phyloP scores from a whole-genome alignment of 495 filamentous ascomycete species.

The Penicillium tannophilum region DNA sequence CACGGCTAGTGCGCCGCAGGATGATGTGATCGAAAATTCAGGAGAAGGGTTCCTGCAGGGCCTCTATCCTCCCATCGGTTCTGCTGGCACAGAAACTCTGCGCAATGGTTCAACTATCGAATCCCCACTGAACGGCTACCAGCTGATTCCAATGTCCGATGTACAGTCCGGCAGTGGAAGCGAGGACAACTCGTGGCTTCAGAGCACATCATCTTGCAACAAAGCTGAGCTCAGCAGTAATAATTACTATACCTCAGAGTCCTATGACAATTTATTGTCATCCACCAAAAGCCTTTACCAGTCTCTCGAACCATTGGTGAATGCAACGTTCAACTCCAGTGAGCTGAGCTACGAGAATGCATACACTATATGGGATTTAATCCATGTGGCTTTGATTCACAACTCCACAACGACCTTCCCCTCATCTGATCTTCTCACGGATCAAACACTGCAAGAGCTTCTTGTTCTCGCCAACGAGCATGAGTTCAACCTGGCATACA shows the following conservation, averaged over 20 bases:
- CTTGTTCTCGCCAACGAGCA: slow-evolving; percentile 40
- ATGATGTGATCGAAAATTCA: slow-evolving; percentile 57
- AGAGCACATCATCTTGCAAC: slow-evolving; percentile 52
- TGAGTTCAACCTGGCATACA: slow-evolving; percentile 46
- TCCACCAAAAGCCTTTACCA: slow-evolving; percentile 61
- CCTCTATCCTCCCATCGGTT: slow-evolving; percentile 56
- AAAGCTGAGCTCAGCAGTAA: slow-evolving; percentile 44
- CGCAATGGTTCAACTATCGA: slow-evolving; percentile 51
- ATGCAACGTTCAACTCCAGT: slow-evolving; percentile 48
- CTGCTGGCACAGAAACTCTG: slow-evolving; percentile 36
- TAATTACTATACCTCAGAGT: slow-evolving; percentile 15
- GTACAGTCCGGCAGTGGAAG: slow-evolving; percentile 44
- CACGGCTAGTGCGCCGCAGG: slow-evolving; percentile 51
- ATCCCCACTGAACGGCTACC: slow-evolving; percentile 55
- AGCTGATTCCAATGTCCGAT: slow-evolving; percentile 36
- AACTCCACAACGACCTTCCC: slow-evolving; percentile 26
- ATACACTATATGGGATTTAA: slow-evolving; percentile 56
- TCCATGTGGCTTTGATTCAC: slow-evolving; percentile 49
- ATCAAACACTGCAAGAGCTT: slow-evolving; percentile 28
- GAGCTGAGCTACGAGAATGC: slow-evolving; percentile 65
- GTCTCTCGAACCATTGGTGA: slow-evolving; percentile 57
- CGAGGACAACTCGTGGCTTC: slow-evolving; percentile 56
- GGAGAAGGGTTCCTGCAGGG: slow-evolving; percentile 56
- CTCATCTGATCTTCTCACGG: slow-evolving; percentile 22
- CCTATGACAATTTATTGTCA: slow-evolving; percentile 46